These are phyloP conservation scores for Capsicum baccatum DNA, from an alignment of 257 asterid genomes.

Conservation along the genomic window DNA sequence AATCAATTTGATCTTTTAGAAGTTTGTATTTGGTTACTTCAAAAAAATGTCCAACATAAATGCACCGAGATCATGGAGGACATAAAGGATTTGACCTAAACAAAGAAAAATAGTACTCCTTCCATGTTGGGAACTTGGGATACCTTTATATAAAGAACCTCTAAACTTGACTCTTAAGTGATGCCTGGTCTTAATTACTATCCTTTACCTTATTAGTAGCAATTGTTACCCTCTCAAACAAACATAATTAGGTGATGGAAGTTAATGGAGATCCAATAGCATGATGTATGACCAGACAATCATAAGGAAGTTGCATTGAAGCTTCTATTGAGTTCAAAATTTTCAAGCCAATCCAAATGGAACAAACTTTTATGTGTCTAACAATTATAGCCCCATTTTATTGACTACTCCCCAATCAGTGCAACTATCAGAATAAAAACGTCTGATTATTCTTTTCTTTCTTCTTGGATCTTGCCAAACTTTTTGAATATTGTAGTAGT, in stretches of 20 bases:
- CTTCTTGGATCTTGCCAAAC: constrained; percentile 19
- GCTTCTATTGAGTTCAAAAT: constrained; percentile 5
- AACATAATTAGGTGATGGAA: neutral
- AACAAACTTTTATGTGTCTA: constrained; percentile 53
- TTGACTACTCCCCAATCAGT: constrained; percentile 50
- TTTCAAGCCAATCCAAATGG: constrained; percentile 38
- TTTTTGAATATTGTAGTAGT: neutral
- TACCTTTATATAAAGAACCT: no score
- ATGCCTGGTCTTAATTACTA: neutral
- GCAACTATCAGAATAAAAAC: constrained; percentile 29
- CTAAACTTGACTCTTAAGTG: neutral
- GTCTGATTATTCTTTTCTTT: constrained; percentile 19
- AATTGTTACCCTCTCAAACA: no score
- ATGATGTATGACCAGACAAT: constrained; percentile 29
- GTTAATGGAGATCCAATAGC: neutral
- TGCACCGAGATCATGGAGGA: constrained; percentile 27
- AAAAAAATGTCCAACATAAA: constrained; percentile 7
- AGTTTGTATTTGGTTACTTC: neutral
- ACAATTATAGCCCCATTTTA: constrained; percentile 52
- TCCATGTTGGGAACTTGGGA: neutral
- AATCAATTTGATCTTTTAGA: constrained; percentile 12
- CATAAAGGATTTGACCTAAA: constrained; percentile 8
- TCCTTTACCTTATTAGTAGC: no score
- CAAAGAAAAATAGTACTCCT: neutral
- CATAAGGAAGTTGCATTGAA: constrained; percentile 51